Conservation (phyloP, 1,284 basidiomycete species). For the Vanrija sp. region DNA sequence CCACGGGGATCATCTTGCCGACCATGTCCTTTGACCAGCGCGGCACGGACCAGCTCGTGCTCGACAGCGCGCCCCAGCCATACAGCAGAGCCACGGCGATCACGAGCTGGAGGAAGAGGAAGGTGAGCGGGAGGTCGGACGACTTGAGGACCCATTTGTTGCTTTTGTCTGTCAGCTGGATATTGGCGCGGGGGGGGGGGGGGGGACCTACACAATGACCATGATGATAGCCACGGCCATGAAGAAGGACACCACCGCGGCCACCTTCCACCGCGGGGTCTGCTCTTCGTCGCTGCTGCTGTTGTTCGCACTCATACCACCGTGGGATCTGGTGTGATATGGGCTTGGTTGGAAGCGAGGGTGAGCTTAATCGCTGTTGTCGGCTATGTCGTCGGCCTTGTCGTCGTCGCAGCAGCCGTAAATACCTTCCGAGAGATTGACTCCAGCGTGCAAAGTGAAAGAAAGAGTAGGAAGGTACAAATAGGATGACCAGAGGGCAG, state of each 20-base stretch:
- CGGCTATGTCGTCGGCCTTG: too few relatives aligned
- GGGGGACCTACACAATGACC: constrained; percentile 57
- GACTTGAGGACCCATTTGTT: constrained; percentile 56
- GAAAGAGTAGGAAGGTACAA: too few relatives aligned
- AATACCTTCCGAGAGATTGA: too few relatives aligned
- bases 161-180: constrained; percentile 11
- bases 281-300: constrained; percentile 10
- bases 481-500: too few relatives aligned
- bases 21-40: neutral
- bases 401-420: too few relatives aligned
- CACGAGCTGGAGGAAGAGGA: constrained; percentile 64
- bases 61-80: neutral
- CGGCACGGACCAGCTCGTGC: neutral
- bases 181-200: too few relatives aligned
- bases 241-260: constrained; percentile 69
- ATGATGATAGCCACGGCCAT: constrained; percentile 69
- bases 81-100: constrained; percentile 60
- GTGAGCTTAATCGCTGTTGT: too few relatives aligned
- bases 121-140: constrained; percentile 64
- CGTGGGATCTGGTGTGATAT: too few relatives aligned
- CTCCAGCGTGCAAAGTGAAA: too few relatives aligned
- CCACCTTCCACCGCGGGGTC: constrained; percentile 52
- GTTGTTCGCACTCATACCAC: neutral
- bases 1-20: neutral
- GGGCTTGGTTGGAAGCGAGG: too few relatives aligned